A percentile compares a stretch with the other conserved stretches of the same genome.
phyloP scores from a whole-genome alignment of 768 basidiomycete genomes.

The Lanmaoa pseudosensibilis region DNA sequence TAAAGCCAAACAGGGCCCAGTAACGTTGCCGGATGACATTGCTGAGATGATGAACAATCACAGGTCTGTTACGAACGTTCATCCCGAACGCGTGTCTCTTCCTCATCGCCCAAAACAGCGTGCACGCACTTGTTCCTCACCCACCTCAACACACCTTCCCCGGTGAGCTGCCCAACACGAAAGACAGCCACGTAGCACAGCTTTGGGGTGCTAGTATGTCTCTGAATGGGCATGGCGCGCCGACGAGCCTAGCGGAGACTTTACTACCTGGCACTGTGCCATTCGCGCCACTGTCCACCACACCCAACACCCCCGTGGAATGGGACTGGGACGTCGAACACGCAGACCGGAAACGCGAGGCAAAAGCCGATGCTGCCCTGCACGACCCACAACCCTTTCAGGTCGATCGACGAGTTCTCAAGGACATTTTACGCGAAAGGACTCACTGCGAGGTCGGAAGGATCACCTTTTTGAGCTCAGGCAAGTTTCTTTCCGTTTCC shows the following conservation, averaged over 20 bases:
- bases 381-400: slow-evolving; percentile 68
- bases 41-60: slow-evolving; percentile 8
- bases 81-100: not conserved
- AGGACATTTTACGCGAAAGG: slow-evolving; percentile 75
- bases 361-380: slow-evolving; percentile 58
- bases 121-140: not conserved
- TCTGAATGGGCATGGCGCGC: not conserved
- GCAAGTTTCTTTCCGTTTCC: slow-evolving; percentile 38
- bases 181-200: slow-evolving; percentile 7
- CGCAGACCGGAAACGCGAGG: slow-evolving; percentile 65
- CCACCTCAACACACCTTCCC: not conserved
- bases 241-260: not conserved
- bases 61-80: slow-evolving; percentile 22
- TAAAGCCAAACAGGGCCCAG: slow-evolving; percentile 29
- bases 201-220: slow-evolving; percentile 12
- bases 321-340: slow-evolving; percentile 78
- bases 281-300: slow-evolving; percentile 11
- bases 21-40: slow-evolving; percentile 15
- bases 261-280: slow-evolving; percentile 25
- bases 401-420: slow-evolving; percentile 72
- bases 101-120: slow-evolving; percentile 4
- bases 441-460: slow-evolving; percentile 64
- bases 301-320: slow-evolving; percentile 33
- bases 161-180: slow-evolving; percentile 1
- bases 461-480: slow-evolving; percentile 73